Percentiles rank a stretch among this genome's conserved stretches.
These are phyloP conservation scores for Glycine soja DNA, from an alignment of 306 rosid species.

Conservation along the genomic window DNA sequence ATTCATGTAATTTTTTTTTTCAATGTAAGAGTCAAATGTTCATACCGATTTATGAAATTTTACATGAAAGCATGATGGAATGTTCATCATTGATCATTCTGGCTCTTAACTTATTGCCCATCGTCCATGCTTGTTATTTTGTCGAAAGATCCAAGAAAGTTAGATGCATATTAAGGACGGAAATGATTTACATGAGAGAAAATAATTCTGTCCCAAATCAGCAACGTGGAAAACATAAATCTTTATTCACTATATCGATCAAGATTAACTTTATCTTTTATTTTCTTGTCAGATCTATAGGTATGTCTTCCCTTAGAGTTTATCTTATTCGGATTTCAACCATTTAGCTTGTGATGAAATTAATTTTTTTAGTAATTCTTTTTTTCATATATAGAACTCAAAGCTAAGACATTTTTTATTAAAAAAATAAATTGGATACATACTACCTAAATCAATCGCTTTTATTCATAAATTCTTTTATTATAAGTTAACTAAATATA, in stretches of 20 bases:
- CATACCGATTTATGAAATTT: constrained; percentile 27
- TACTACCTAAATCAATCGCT: background rate
- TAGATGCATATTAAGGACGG: constrained; percentile 2
- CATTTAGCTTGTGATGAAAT: background rate
- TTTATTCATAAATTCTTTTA: background rate
- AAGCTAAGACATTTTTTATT: background rate
- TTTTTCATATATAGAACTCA: background rate
- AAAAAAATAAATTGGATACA: background rate
- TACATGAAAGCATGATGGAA: constrained; percentile 8
- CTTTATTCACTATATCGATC: background rate
- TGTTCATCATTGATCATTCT: constrained; percentile 39
- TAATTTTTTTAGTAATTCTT: background rate
- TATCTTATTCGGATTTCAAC: background rate
- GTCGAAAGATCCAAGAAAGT: constrained; percentile 13
- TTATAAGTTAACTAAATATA: background rate
- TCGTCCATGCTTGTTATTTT: constrained; percentile 25
- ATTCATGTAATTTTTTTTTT: background rate
- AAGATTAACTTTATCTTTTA: background rate
- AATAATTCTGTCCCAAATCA: background rate
- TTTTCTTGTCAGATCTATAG: background rate
- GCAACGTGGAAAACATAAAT: constrained; percentile 11
- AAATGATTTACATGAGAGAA: background rate
- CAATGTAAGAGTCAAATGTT: constrained; percentile 43
- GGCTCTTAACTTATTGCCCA: constrained; percentile 15
- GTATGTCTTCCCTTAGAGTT: background rate